Evolutionary conservation across 306 rosid species (phyloP).

Genomic region (Mimosa bimucronata): DNA sequence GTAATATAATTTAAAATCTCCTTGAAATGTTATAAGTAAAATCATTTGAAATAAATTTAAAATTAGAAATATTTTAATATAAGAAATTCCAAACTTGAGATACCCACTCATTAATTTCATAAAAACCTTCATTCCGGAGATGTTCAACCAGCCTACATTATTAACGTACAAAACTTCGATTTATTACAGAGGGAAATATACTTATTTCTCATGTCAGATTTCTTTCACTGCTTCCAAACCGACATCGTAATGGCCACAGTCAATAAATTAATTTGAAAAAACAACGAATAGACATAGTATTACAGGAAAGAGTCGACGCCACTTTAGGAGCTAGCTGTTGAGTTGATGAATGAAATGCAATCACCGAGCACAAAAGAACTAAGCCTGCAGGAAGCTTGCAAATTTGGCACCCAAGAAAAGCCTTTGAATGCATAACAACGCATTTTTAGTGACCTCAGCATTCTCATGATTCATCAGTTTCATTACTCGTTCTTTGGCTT

Average conservation of each 20-base stretch:
- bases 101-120: neutral
- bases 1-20: neutral
- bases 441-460: conserved; percentile 94
- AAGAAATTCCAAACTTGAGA: neutral
- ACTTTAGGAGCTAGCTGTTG: conserved; percentile 17
- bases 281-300: conserved; percentile 40
- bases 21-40: neutral
- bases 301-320: conserved; percentile 27
- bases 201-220: conserved; percentile 45
- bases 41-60: neutral
- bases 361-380: conserved; percentile 30
- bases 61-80: neutral
- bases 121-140: conserved; percentile 17
- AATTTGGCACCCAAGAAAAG: conserved; percentile 95
- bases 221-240: conserved; percentile 36
- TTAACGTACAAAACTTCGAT: conserved; percentile 41
- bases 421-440: conserved; percentile 94
- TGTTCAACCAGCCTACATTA: conserved; percentile 24
- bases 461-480: conserved; percentile 90
- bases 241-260: conserved; percentile 20
- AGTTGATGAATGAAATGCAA: conserved; percentile 28
- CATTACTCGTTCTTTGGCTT: conserved; percentile 97
- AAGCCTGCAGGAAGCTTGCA: conserved; percentile 95
- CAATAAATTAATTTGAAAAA: conserved; percentile 40
- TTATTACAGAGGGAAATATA: conserved; percentile 37